Base-by-base conservation (phyloP, 768 basidiomycete genomes). In the Cystofilobasidium capitatum region DNA sequence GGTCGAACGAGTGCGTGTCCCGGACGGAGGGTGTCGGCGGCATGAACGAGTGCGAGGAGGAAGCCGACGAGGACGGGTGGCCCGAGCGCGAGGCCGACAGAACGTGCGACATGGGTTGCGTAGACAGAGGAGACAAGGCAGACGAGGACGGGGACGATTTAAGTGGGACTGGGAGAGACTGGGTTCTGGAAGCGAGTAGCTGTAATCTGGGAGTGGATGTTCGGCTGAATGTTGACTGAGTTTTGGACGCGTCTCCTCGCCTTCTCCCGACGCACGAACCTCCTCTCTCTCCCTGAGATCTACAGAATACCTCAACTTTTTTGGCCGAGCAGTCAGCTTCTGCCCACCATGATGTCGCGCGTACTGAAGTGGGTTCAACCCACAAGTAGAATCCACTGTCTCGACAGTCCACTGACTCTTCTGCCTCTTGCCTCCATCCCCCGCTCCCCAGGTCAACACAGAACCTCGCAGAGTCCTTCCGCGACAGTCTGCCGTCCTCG, bases 371-470 rank as follows among this genome's bases (percentile, higher is more conserved):
- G 8, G 26, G 66, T 24, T 20, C 47, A 31, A 9, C n/a, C 16
- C 31, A n/a, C n/a, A n/a, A n/a, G n/a, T n/a, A n/a, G n/a, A n/a
- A n/a, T n/a, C n/a, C n/a, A n/a, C n/a, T n/a, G n/a, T n/a, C n/a
- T n/a, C n/a, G n/a, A n/a, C n/a, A n/a, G n/a, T n/a, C n/a, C n/a
- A n/a, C n/a, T n/a, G n/a, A n/a, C 57, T 66, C 3, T 3, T 13
- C 58, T 12, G 36, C 36, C 10, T 39, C 16, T 35, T 57, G 20
- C n/a, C 20, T 37, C 2, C 37, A 14, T 31, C n/a, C 33, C 45
- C 35, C 14, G 12, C 37, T n/a, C 35, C 57, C 31, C 42, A 68
- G 66, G 55, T 68, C 66, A 22, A 68, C 66, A 24, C 66, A 68
- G 42, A 55, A 40, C n/a, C 60, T 68, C 1, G 61, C 66, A 10